These are phyloP conservation scores for Cyclocybe aegerita DNA, from an alignment of 768 basidiomycete genomes.

Conservation along the genomic window DNA sequence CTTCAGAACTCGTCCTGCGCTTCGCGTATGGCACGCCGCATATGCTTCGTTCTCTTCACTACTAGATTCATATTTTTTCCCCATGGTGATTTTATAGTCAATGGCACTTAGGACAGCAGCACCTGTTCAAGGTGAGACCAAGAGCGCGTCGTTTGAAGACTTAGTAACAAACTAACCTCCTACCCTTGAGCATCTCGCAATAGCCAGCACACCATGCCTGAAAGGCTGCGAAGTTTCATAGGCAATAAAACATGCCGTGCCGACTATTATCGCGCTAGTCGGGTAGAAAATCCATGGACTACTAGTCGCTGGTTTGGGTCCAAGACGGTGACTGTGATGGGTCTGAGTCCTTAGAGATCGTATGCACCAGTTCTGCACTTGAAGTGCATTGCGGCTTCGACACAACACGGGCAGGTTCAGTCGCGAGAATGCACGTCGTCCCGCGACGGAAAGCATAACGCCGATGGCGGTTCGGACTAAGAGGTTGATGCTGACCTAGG, in stretches of 20 bases:
- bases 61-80: constrained; percentile 47
- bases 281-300: constrained; percentile 38
- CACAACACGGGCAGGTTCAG: no score
- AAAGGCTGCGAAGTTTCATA: constrained; percentile 76
- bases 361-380: neutral
- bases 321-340: neutral
- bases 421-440: no score
- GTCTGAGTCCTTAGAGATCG: neutral
- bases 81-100: constrained; percentile 73
- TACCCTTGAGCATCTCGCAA: constrained; percentile 76
- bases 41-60: constrained; percentile 53
- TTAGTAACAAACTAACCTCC: constrained; percentile 46
- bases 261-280: constrained; percentile 32
- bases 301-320: neutral
- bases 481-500: no score
- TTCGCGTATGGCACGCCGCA: constrained; percentile 81
- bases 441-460: no score
- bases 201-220: constrained; percentile 72
- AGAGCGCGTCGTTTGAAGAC: neutral
- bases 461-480: no score
- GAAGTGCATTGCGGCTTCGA: neutral
- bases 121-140: constrained; percentile 33
- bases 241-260: constrained; percentile 39
- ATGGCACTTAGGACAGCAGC: constrained; percentile 63
- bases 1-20: constrained; percentile 73